These are phyloP conservation scores for Podaxis mareebaensis DNA, from an alignment of 768 basidiomycete genomes.

Conservation along the genomic window DNA sequence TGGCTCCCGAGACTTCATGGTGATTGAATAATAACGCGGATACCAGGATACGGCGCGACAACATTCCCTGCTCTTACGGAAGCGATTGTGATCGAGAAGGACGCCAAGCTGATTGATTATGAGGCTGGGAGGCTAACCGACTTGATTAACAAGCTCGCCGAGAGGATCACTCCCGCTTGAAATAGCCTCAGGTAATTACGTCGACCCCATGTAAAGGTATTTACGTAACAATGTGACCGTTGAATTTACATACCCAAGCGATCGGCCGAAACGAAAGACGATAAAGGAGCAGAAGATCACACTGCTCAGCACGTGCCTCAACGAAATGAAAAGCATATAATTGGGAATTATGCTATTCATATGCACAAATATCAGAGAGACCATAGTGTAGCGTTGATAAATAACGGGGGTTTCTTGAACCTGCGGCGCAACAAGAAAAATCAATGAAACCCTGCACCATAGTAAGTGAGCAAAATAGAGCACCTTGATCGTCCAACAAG, in stretches of 20 bases:
- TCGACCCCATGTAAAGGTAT: background rate
- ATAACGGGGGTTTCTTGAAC: background rate
- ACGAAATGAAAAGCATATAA: no score
- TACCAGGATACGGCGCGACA: constrained; percentile 77
- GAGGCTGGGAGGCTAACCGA: constrained; percentile 59
- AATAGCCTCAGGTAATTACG: background rate
- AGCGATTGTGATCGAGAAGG: constrained; percentile 68
- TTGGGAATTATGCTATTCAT: background rate
- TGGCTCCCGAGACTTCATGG: background rate
- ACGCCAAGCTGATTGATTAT: constrained; percentile 56
- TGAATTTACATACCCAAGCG: background rate
- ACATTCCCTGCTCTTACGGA: constrained; percentile 82
- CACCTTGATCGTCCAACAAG: background rate
- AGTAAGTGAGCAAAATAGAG: background rate
- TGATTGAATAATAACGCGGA: background rate
- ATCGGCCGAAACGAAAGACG: background rate
- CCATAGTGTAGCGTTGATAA: background rate
- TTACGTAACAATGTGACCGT: background rate
- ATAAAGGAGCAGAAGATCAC: background rate
- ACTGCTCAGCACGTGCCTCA: no score
- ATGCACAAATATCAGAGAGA: background rate
- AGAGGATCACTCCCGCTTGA: constrained; percentile 29
- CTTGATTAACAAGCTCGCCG: constrained; percentile 55
- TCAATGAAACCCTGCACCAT: background rate
- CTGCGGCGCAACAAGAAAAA: background rate